Conservation (phyloP, 163 green algal species). For the Chlorella variabilis region DNA sequence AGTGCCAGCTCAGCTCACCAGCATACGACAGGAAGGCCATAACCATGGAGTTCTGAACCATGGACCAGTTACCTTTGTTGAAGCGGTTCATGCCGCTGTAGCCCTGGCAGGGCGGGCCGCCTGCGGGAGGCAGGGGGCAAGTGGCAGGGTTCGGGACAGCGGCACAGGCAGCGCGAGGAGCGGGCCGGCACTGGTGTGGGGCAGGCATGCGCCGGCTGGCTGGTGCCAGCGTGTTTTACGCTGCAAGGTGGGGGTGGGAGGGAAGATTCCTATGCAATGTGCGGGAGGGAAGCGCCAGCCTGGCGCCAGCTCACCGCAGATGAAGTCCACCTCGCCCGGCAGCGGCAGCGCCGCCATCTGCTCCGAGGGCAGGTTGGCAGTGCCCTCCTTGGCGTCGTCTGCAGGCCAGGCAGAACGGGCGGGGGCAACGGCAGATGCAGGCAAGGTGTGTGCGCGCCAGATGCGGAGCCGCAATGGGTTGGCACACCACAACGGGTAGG, state of each 20-base stretch:
- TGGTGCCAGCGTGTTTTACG: too few species aligned
- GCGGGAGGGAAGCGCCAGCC: too few species aligned
- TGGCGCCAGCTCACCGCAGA: constrained; percentile 85
- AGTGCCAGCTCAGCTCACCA: not conserved
- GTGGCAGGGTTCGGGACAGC: not conserved
- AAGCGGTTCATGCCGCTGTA: constrained; percentile 99
- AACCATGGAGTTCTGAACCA: constrained; percentile 94
- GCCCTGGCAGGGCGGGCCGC: constrained; percentile 95
- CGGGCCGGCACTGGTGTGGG: too few species aligned
- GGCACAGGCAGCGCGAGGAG: too few species aligned
- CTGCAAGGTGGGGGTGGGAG: too few species aligned
- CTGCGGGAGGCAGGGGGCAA: not conserved
- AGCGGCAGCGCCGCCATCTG: constrained; percentile 68
- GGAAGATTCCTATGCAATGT: too few species aligned
- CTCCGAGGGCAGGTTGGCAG: constrained; percentile 57
- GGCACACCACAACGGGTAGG: too few species aligned
- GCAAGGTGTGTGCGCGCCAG: too few species aligned
- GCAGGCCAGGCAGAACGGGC: too few species aligned
- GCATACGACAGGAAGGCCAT: constrained; percentile 93
- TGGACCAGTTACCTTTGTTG: constrained; percentile 95
- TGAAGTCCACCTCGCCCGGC: constrained; percentile 96
- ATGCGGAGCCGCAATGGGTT: too few species aligned
- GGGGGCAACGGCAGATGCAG: too few species aligned
- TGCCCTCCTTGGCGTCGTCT: constrained; percentile 61
- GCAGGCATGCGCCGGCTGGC: too few species aligned